These are phyloP conservation scores for Verticillium nonalfalfae DNA, from an alignment of 2,329 filamentous ascomycete species.

Conservation along the genomic window DNA sequence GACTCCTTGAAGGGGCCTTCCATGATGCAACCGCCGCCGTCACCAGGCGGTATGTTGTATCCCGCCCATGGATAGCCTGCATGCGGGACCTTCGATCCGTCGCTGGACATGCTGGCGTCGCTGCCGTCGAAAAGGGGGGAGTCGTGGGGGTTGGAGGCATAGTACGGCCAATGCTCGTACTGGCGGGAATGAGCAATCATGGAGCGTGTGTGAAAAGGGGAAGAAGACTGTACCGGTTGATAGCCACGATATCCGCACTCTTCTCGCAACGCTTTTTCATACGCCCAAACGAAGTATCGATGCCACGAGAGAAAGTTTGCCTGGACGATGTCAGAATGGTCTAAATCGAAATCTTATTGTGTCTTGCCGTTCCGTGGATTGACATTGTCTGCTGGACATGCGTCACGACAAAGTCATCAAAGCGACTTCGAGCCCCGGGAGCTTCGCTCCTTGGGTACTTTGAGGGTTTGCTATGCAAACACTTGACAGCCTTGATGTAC, in stretches of 20 bases:
- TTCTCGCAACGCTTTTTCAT: constrained; percentile 28
- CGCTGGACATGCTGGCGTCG: constrained; percentile 40
- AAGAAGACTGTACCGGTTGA: constrained; percentile 23
- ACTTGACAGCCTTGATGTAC: constrained; percentile 17
- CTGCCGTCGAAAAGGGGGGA: constrained; percentile 51
- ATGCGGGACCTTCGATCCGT: constrained; percentile 27
- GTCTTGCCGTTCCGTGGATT: constrained; percentile 17
- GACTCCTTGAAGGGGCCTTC: constrained; percentile 44
- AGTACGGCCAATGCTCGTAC: constrained; percentile 47
- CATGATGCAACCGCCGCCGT: constrained; percentile 47
- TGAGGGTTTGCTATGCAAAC: constrained; percentile 13
- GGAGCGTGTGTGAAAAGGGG: too few species aligned
- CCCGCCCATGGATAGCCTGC: not conserved
- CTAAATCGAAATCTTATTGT: not conserved
- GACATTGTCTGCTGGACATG: constrained; percentile 20
- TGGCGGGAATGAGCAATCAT: constrained; percentile 13
- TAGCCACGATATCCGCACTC: constrained; percentile 34
- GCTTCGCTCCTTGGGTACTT: constrained; percentile 5
- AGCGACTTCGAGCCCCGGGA: constrained; percentile 19
- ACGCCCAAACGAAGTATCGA: constrained; percentile 31
- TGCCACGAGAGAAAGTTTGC: constrained; percentile 35
- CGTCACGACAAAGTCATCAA: constrained; percentile 24
- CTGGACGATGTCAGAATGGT: constrained; percentile 5
- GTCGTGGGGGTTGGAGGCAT: constrained; percentile 34
- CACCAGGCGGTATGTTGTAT: constrained; percentile 20